These are phyloP conservation scores for Sistotremastrum suecicum DNA, from an alignment of 768 basidiomycete genomes.

Conservation along the genomic window DNA sequence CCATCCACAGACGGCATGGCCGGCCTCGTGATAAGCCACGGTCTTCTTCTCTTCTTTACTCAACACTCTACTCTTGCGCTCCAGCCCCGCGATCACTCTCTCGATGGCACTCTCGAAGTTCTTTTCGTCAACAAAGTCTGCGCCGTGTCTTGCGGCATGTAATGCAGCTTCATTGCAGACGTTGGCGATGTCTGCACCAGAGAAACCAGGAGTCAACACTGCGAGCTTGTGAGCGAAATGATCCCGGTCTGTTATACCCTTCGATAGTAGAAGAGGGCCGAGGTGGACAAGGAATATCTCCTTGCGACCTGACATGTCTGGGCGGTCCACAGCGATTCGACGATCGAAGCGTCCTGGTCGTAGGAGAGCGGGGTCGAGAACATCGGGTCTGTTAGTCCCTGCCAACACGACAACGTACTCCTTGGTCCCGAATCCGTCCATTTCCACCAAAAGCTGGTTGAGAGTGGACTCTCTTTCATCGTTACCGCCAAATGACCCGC, in stretches of 20 bases:
- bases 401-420: conserved; percentile 95
- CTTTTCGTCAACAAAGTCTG: conserved; percentile 61
- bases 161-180: conserved; percentile 97
- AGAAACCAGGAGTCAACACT: conserved; percentile 94
- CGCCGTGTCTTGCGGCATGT: conserved; percentile 76
- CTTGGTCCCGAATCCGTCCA: conserved; percentile 98
- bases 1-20: conserved; percentile 98
- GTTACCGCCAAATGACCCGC: conserved; percentile 77
- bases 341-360: conserved; percentile 97
- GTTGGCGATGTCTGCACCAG: conserved; percentile 97
- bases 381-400: conserved; percentile 94
- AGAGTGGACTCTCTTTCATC: conserved; percentile 96
- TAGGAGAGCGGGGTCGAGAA: conserved; percentile 89
- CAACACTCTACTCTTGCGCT: conserved; percentile 88
- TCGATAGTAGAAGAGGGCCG: conserved; percentile 58
- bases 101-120: conserved; percentile 98
- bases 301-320: conserved; percentile 85
- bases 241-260: conserved; percentile 32
- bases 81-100: conserved; percentile 92
- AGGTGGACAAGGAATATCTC: conserved; percentile 94
- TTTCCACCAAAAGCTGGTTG: conserved; percentile 95
- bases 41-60: conserved; percentile 96
- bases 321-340: conserved; percentile 89
- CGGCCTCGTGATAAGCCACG: conserved; percentile 98
- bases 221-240: conserved; percentile 83